These are phyloP conservation scores for Alternaria alternata DNA, from an alignment of 2,329 filamentous ascomycete genomes.

Conservation along the genomic window DNA sequence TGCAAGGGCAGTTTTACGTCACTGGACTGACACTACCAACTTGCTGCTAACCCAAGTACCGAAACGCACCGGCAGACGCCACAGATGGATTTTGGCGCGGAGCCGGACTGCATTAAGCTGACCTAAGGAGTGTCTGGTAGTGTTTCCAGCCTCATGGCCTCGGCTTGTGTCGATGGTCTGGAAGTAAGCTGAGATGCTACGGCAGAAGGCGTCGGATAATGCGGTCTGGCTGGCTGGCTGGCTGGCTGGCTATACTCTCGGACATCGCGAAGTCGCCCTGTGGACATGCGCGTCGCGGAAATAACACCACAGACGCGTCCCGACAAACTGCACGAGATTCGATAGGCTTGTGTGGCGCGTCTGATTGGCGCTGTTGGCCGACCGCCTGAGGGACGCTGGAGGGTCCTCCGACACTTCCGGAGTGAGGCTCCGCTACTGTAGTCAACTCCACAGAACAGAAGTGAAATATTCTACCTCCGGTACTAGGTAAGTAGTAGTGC, in stretches of 20 bases:
- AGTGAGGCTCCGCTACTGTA: not conserved
- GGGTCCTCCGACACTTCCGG: not conserved
- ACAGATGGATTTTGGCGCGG: not conserved
- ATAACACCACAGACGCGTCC: not conserved
- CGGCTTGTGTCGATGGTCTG: not conserved
- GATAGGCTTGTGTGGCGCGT: not conserved
- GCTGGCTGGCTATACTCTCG: not conserved
- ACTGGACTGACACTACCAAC: not conserved
- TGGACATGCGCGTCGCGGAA: not conserved
- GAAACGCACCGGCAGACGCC: constrained; percentile 5
- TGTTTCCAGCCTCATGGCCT: not conserved
- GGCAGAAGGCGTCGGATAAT: not conserved
- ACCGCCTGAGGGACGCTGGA: not conserved
- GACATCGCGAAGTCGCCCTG: not conserved
- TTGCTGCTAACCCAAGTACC: constrained; percentile 1
- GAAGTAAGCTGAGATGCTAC: not conserved
- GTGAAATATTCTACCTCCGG: not conserved
- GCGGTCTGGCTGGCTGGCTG: not conserved
- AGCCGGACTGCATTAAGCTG: not conserved
- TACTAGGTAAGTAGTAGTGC: not conserved
- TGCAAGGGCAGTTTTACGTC: not conserved
- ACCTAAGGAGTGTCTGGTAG: not conserved
- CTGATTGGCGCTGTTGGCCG: not conserved
- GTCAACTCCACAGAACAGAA: not conserved
- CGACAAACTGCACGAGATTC: not conserved